Evolutionary conservation across 192 early-diverging fungal genomes (phyloP).

Genomic region (Coemansia sp.): DNA sequence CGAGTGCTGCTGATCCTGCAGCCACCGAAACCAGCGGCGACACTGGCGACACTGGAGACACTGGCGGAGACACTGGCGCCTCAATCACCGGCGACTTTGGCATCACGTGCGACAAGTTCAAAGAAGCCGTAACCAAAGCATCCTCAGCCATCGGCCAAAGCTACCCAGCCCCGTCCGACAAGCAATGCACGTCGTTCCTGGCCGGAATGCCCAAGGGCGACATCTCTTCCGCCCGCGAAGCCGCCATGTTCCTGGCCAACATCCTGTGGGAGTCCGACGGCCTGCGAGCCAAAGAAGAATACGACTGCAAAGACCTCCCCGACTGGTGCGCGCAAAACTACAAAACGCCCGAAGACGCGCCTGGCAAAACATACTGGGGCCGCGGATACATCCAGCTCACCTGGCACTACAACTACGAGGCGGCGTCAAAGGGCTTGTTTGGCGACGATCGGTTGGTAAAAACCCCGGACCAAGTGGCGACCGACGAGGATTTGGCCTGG

Average conservation of each 20-base stretch:
- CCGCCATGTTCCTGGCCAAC: conserved; percentile 53
- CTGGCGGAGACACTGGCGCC: background rate
- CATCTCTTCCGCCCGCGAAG: conserved; percentile 43
- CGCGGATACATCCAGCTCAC: conserved; percentile 56
- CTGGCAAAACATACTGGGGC: conserved; percentile 49
- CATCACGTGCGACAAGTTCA: conserved; percentile 48
- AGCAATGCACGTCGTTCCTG: conserved; percentile 46
- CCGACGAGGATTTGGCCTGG: conserved; percentile 35
- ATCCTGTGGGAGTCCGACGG: conserved; percentile 54
- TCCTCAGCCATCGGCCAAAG: conserved; percentile 29
- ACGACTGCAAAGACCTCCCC: conserved; percentile 36
- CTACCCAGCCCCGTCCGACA: conserved; percentile 31
- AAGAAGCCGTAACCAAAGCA: conserved; percentile 40
- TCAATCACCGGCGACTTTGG: conserved; percentile 17
- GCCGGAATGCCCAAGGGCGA: conserved; percentile 34
- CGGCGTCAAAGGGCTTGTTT: conserved; percentile 42
- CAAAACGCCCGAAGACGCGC: conserved; percentile 31
- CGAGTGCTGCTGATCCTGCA: background rate
- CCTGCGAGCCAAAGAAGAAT: conserved; percentile 46
- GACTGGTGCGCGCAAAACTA: conserved; percentile 48
- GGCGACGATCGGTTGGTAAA: conserved; percentile 39
- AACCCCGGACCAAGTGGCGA: conserved; percentile 29
- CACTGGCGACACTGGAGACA: background rate
- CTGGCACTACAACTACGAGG: conserved; percentile 52
- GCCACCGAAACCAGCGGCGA: conserved; percentile 1